phyloP scores from a whole-genome alignment of 1,284 basidiomycete species.

The Rhodotorula sp. region DNA sequence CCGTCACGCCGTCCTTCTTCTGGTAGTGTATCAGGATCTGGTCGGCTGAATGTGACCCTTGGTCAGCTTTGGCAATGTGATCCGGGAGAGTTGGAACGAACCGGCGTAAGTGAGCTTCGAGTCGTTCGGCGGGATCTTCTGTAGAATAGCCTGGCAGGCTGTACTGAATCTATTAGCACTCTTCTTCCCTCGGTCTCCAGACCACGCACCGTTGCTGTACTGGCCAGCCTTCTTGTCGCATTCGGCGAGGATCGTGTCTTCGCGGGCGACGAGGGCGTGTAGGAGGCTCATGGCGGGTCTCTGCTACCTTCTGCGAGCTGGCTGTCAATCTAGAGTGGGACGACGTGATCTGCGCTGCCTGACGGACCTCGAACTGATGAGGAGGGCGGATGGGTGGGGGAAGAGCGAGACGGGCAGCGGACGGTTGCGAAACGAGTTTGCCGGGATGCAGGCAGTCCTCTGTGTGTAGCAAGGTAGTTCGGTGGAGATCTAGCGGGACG shows the following conservation, averaged over 20 bases:
- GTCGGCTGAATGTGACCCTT: conserved; percentile 59
- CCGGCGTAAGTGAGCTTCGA: conserved; percentile 77
- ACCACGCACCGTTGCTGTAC: conserved; percentile 70
- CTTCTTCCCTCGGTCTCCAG: background rate
- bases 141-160: conserved; percentile 88
- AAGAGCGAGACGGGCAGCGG: background rate
- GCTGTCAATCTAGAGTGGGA: background rate
- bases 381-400: background rate
- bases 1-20: conserved; percentile 61
- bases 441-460: too few species aligned
- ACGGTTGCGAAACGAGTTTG: too few species aligned
- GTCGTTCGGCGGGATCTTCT: conserved; percentile 90
- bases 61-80: background rate
- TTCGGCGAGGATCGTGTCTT: conserved; percentile 75
- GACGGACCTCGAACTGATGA: background rate
- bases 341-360: too few species aligned
- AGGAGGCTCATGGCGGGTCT: conserved; percentile 55
- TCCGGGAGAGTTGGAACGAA: background rate
- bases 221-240: conserved; percentile 68
- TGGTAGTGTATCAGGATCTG: conserved; percentile 96
- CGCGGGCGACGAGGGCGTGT: conserved; percentile 81
- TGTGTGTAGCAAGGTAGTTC: background rate
- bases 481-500: too few species aligned
- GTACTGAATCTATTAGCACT: conserved; percentile 9
- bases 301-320: background rate